Evolutionary conservation across 495 filamentous ascomycete species (phyloP).

Genomic region (Neurospora sp.): DNA sequence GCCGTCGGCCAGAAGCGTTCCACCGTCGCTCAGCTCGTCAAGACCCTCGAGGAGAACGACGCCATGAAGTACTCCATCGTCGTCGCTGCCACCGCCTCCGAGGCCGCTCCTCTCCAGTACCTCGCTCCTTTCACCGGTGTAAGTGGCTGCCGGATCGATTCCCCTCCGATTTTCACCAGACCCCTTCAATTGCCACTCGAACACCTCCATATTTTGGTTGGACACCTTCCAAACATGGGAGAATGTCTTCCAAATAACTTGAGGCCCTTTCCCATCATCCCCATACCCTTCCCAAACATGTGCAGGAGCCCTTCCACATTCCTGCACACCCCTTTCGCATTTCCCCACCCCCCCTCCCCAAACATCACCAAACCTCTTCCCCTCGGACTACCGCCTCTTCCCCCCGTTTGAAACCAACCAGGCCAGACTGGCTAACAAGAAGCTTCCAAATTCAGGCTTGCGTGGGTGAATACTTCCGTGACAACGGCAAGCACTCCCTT

Average conservation of each 20-base stretch:
- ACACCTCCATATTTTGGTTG: background rate
- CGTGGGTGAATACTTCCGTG: slow-evolving; percentile 83
- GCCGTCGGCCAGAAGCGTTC: slow-evolving; percentile 99
- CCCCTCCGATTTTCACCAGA: background rate
- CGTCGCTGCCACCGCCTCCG: slow-evolving; percentile 94
- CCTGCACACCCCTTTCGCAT: background rate
- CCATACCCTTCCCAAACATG: background rate
- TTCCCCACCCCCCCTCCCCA: background rate
- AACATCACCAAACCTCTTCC: background rate
- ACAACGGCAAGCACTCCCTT: slow-evolving; percentile 85
- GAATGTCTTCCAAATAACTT: background rate
- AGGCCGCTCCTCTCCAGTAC: slow-evolving; percentile 92
- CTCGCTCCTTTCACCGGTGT: slow-evolving; percentile 79
- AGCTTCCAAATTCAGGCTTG: slow-evolving; percentile 27
- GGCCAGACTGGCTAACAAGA: background rate
- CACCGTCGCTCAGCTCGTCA: slow-evolving; percentile 96
- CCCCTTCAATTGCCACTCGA: background rate
- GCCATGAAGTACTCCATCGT: slow-evolving; percentile 98
- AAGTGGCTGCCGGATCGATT: background rate
- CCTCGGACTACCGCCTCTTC: background rate
- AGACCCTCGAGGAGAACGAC: slow-evolving; percentile 99
- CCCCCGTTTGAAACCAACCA: background rate
- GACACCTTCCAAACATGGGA: background rate
- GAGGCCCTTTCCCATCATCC: background rate
- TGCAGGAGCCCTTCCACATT: background rate